Evolutionary conservation across 345 rosid genomes (phyloP).

Genomic region (Cardamine chenopodiifolia): DNA sequence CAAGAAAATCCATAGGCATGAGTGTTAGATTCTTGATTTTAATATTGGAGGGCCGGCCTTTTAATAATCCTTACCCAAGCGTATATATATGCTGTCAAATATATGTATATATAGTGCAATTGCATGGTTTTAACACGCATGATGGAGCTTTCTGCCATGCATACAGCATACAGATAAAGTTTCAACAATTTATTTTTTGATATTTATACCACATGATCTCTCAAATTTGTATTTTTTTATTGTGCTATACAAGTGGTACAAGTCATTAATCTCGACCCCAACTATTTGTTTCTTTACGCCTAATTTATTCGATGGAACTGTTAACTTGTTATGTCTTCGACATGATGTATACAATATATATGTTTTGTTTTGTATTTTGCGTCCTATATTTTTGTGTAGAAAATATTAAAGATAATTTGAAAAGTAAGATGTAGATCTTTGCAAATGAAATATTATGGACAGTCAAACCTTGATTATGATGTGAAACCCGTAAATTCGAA

Average conservation of each 20-base stretch:
- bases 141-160: background rate
- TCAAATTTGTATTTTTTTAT: background rate
- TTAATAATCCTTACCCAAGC: conserved; percentile 10
- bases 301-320: background rate
- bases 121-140: background rate
- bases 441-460: background rate
- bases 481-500: background rate
- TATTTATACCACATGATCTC: background rate
- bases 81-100: background rate
- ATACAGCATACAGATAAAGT: background rate
- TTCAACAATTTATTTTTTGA: background rate
- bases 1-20: conserved; percentile 38
- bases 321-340: background rate
- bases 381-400: background rate
- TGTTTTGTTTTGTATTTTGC: background rate
- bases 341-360: too few species aligned
- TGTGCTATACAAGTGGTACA: background rate
- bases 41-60: conserved; percentile 30
- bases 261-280: background rate
- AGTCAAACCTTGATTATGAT: background rate
- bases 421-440: background rate
- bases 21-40: conserved; percentile 30
- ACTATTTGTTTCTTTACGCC: background rate
- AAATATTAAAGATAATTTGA: background rate
- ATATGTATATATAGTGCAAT: background rate